Evolutionary conservation across 2,329 filamentous ascomycete species (phyloP), one percentile per base, ranked within the genome.

Genomic region (Cladophialophora carrionii): DNA sequence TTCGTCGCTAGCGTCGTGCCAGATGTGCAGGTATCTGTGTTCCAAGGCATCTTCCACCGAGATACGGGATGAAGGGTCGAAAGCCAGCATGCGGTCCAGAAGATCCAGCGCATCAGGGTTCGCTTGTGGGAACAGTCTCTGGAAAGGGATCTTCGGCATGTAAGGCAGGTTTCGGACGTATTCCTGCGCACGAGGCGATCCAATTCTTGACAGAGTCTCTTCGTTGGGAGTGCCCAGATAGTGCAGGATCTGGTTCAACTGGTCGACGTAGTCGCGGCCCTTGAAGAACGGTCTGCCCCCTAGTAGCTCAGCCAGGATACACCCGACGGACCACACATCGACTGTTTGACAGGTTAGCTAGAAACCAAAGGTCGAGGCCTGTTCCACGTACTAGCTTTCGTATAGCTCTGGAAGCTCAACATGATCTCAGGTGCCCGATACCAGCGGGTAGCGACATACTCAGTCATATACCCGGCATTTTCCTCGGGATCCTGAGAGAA

Each of bases 331-430:
- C 95, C 95, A 99, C 37, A 99, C 94, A 77, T 99, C 95, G 79
- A 99, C 94, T 98, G 61, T 57, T 43, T 37, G 62, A 9, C 43
- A 29, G 49, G 29, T 67, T 53, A 66, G 59, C 41, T 48, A 41
- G 8, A 54, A 48, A 53, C 48, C 55, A 8, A 48, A 22, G 31
- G 24, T 70, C 57, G 32, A 48, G 63, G 29, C 46, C 24, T 48
- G 37, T 37, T 17, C 8, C 32, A 94, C 93, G 63, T 87, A 98
- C 95, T 99, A 72, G 95, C 95, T 92, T 99, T 99, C 74, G 95
- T 99, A 80, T 99, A 99, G 82, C 92, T 97, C 80, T 98, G 94
- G 87, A 99, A 99, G 83, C 92, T 97, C 78, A 99, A 83, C 95
- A 99, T 99, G 73, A 99, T 99, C 79, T 99, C 95, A 4, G 95